Evolutionary conservation across 2,329 filamentous ascomycete species (phyloP).

Genomic region (Colletotrichum eleusines): DNA sequence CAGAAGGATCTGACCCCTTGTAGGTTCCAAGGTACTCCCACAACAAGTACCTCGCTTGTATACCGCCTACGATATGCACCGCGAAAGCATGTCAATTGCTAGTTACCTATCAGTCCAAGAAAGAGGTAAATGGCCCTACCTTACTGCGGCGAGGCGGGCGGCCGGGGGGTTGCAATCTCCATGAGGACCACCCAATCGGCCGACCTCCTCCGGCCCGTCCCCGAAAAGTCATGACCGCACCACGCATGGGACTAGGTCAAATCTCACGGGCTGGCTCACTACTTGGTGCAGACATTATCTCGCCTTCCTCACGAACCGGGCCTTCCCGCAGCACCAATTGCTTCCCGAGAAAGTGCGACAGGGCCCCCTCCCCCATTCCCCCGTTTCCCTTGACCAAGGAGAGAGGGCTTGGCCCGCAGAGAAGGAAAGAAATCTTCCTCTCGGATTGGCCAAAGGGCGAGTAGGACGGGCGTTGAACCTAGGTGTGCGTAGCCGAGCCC

Average conservation of each 20-base stretch:
- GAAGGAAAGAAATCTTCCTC: slow-evolving; percentile 3
- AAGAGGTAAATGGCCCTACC: slow-evolving; percentile 12
- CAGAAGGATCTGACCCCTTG: slow-evolving; percentile 19
- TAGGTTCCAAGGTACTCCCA: slow-evolving; percentile 5
- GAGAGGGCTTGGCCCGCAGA: slow-evolving; percentile 1
- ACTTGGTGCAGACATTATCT: slow-evolving; percentile 10
- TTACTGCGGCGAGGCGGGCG: slow-evolving; percentile 4
- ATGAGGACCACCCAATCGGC: slow-evolving; percentile 19
- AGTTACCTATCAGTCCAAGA: not conserved
- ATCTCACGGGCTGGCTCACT: slow-evolving; percentile 10
- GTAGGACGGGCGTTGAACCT: not conserved
- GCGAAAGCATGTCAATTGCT: slow-evolving; percentile 10
- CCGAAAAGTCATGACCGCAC: slow-evolving; percentile 34
- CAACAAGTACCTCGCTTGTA: slow-evolving; percentile 20
- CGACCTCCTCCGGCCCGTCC: slow-evolving; percentile 34
- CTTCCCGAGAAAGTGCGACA: slow-evolving; percentile 21
- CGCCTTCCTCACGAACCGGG: slow-evolving; percentile 28
- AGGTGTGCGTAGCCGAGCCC: slow-evolving; percentile 21
- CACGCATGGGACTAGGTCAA: slow-evolving; percentile 24
- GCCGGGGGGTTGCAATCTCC: slow-evolving; percentile 19
- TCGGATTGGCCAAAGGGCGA: slow-evolving; percentile 18
- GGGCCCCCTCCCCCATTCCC: not conserved
- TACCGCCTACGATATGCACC: slow-evolving; percentile 13
- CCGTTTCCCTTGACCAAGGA: slow-evolving; percentile 1
- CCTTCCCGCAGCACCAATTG: slow-evolving; percentile 30